phyloP scores from a whole-genome alignment of 768 basidiomycete species.

The Panellus pusillus region DNA sequence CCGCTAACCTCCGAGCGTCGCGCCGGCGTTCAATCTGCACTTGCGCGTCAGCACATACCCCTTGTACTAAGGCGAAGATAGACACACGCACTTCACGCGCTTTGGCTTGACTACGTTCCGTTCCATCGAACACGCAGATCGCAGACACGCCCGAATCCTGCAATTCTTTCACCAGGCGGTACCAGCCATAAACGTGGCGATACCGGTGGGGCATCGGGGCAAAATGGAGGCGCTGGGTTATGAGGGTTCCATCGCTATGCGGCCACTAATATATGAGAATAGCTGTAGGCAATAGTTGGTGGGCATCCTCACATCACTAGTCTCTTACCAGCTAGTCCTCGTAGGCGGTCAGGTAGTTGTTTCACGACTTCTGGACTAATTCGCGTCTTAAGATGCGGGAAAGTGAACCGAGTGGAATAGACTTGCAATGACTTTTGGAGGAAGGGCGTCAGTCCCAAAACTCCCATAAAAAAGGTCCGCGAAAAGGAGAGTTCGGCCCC shows the following conservation, averaged over 20 bases:
- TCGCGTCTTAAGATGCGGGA: not conserved
- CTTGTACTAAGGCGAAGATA: not conserved
- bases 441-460: slow-evolving; percentile 21
- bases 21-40: slow-evolving; percentile 56
- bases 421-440: slow-evolving; percentile 20
- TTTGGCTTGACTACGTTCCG: slow-evolving; percentile 66
- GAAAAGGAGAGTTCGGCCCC: too few relatives aligned
- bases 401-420: not conserved
- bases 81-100: slow-evolving; percentile 56
- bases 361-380: slow-evolving; percentile 65
- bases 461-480: slow-evolving; percentile 9
- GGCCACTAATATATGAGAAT: slow-evolving; percentile 6
- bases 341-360: slow-evolving; percentile 63
- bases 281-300: slow-evolving; percentile 6
- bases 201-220: slow-evolving; percentile 60
- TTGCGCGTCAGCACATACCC: not conserved
- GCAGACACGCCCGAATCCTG: slow-evolving; percentile 53
- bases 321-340: slow-evolving; percentile 60
- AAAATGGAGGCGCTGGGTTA: slow-evolving; percentile 83
- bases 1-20: slow-evolving; percentile 46
- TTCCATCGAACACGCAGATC: slow-evolving; percentile 82
- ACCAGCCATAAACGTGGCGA: slow-evolving; percentile 80
- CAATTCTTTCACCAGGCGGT: slow-evolving; percentile 64
- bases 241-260: slow-evolving; percentile 77
- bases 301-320: slow-evolving; percentile 64